phyloP scores from a whole-genome alignment of 768 basidiomycete species.

The Paxillus ammoniavirescens region DNA sequence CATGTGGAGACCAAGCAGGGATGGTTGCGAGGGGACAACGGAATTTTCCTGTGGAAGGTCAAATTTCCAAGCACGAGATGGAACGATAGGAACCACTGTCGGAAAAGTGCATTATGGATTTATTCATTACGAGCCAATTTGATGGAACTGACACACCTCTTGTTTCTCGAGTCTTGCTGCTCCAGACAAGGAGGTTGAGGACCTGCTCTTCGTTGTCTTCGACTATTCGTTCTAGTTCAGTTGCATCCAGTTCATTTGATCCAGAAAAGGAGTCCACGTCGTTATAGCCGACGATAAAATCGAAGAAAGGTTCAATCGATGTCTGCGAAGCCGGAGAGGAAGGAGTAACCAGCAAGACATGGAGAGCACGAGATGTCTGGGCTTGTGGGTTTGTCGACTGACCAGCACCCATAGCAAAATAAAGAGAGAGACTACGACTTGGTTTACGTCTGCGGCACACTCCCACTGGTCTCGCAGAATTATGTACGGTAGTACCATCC shows the following conservation, averaged over 20 bases:
- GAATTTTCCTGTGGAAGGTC: slow-evolving; percentile 38
- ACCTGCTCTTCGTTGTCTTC: slow-evolving; percentile 74
- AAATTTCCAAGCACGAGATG: slow-evolving; percentile 82
- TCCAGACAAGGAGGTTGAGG: slow-evolving; percentile 80
- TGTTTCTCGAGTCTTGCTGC: slow-evolving; percentile 69
- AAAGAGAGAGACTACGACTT: neutral
- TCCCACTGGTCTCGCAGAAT: no score
- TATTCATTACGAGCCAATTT: neutral
- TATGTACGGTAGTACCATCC: no score
- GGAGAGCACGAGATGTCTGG: slow-evolving; percentile 55
- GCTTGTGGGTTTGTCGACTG: slow-evolving; percentile 55
- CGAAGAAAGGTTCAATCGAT: slow-evolving; percentile 89
- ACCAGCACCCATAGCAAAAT: slow-evolving; percentile 61
- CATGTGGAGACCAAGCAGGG: slow-evolving; percentile 91
- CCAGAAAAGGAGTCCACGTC: slow-evolving; percentile 58
- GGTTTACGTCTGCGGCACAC: no score
- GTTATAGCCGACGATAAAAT: slow-evolving; percentile 87
- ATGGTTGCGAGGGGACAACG: slow-evolving; percentile 61
- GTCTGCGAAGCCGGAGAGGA: slow-evolving; percentile 86
- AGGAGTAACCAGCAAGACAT: slow-evolving; percentile 88
- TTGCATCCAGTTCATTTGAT: slow-evolving; percentile 59
- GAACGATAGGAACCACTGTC: slow-evolving; percentile 78
- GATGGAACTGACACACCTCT: slow-evolving; percentile 48
- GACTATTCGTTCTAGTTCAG: slow-evolving; percentile 76
- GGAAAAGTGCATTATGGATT: neutral